Base-by-base conservation (phyloP, 2,329 filamentous ascomycete species). In the Fusarium succisae region DNA sequence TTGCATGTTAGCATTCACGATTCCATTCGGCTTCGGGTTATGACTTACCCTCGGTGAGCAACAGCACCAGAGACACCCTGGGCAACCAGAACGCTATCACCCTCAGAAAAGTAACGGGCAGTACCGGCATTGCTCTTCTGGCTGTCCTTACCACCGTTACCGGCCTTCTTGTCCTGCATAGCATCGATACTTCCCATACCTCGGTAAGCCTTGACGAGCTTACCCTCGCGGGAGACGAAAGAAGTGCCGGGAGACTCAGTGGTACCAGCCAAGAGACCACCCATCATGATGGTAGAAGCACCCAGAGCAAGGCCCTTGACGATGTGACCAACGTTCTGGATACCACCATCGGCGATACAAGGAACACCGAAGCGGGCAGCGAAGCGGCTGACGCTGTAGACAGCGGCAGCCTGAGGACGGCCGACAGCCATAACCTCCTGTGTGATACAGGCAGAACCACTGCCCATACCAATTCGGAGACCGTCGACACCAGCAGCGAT, bases 371-470 rank as follows among this genome's bases (percentile, higher is more conserved):
- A 99, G 77, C 91, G 92, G 66, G 93, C 93, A 59, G 96, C 96
- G 80, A 99, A 99, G 61, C 91, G 87, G 80, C 94, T 92, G 79
- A 99, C 96, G 77, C 92, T 94, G 87, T 93, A 95, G 69, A 99
- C 96, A 48, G 96, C 92, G 35, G 95, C 94, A 47, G 97, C 96
- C 86, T 99, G 96, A 66, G 96, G 96, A 79, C 96, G 93, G 69
- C 97, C 96, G 56, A 99, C 96, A 77, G 96, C 96, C 96, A 99
- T 99, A 81, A 99, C 97, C 86, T 99, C 96, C 86, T 99, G 96
- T 64, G 96, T 99, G 79, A 99, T 99, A 85, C 96, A 99, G 81
- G 96, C 96, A 81, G 94, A 97, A 81, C 96, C 96, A 82, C 94
- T 97, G 78, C 96, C 96, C 96, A 99, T 99, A 82, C 96, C 96